Conservation (phyloP, 129 eudicot species). For the Ambrosia artemisiifolia region DNA sequence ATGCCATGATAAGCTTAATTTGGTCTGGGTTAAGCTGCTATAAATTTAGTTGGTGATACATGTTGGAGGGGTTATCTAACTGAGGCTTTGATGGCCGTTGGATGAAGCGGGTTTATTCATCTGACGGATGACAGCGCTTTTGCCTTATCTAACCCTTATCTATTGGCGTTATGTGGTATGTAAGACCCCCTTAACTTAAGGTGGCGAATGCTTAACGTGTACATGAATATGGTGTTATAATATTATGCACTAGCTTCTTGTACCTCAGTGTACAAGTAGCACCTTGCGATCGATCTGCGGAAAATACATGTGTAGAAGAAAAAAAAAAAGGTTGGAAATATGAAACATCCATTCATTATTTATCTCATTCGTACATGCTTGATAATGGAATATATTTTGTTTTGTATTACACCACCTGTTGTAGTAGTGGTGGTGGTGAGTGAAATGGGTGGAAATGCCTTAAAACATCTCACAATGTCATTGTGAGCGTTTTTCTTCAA, state of each 20-base stretch:
- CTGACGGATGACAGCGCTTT: constrained; percentile 44
- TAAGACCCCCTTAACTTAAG: neutral
- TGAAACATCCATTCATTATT: too few relatives aligned
- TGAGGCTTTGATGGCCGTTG: constrained; percentile 39
- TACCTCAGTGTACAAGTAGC: neutral
- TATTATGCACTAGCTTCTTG: neutral
- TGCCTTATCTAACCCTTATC: constrained; percentile 87
- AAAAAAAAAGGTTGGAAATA: too few relatives aligned
- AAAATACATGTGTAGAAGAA: too few relatives aligned
- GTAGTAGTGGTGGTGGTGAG: too few relatives aligned
- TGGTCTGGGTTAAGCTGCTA: constrained; percentile 2
- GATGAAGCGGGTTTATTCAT: constrained; percentile 56
- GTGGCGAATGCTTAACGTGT: neutral
- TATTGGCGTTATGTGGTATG: constrained; percentile 23
- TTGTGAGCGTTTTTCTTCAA: too few relatives aligned
- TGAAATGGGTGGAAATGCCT: too few relatives aligned
- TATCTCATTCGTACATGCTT: too few relatives aligned
- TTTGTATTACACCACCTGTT: too few relatives aligned
- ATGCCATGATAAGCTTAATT: too few relatives aligned
- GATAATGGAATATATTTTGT: too few relatives aligned
- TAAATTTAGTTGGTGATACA: neutral
- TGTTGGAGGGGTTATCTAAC: constrained; percentile 40
- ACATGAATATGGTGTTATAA: neutral
- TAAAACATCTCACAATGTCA: too few relatives aligned
- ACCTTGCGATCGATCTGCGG: too few relatives aligned